phyloP scores from a whole-genome alignment of 768 basidiomycete genomes.

The Pisolithus marmoratus region DNA sequence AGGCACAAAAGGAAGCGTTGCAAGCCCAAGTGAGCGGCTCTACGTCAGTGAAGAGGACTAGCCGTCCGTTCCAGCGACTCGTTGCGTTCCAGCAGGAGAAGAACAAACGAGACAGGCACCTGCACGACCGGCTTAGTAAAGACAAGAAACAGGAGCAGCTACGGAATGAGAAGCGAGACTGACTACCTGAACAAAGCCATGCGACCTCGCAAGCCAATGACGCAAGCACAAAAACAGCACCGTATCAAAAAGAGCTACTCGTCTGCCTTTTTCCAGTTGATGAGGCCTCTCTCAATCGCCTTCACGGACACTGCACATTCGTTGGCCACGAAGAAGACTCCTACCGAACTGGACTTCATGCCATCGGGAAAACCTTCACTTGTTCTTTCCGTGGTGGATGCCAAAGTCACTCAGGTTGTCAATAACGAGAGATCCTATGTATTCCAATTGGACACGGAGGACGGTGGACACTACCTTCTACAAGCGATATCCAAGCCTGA shows the following conservation, averaged over 20 bases:
- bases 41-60: slow-evolving; percentile 45
- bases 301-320: slow-evolving; percentile 61
- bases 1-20: slow-evolving; percentile 59
- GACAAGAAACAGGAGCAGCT: slow-evolving; percentile 75
- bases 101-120: slow-evolving; percentile 66
- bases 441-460: slow-evolving; percentile 81
- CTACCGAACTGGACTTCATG: slow-evolving; percentile 70
- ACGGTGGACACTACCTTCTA: slow-evolving; percentile 77
- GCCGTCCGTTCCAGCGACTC: slow-evolving; percentile 62
- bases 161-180: slow-evolving; percentile 65
- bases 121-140: slow-evolving; percentile 63
- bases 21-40: slow-evolving; percentile 38
- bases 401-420: slow-evolving; percentile 62
- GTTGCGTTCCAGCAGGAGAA: slow-evolving; percentile 73
- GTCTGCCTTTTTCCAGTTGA: slow-evolving; percentile 73
- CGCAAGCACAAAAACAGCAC: slow-evolving; percentile 62
- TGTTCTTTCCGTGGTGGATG: slow-evolving; percentile 69
- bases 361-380: slow-evolving; percentile 70
- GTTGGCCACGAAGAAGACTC: slow-evolving; percentile 44
- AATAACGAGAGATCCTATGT: slow-evolving; percentile 80
- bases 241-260: slow-evolving; percentile 88
- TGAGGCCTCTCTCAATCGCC: slow-evolving; percentile 86
- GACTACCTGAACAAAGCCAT: slow-evolving; percentile 73
- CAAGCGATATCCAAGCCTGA: slow-evolving; percentile 69
- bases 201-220: slow-evolving; percentile 47